phyloP scores from a whole-genome alignment of 768 basidiomycete species.

The Paxillus involutus region DNA sequence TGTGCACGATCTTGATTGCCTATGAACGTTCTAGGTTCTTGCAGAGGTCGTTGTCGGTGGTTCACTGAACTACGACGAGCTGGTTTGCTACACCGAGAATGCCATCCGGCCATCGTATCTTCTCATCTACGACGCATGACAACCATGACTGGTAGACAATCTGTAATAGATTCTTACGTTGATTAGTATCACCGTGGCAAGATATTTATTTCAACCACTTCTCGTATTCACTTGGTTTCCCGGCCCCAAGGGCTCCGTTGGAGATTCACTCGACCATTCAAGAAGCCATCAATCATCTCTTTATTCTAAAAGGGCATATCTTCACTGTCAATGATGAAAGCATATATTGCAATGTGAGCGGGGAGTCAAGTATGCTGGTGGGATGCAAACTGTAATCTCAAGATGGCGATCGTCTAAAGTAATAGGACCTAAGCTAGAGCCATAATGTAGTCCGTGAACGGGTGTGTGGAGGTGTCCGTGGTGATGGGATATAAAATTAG shows the following conservation, averaged over 20 bases:
- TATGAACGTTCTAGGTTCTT: constrained; percentile 46
- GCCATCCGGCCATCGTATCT: constrained; percentile 73
- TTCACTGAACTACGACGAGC: constrained; percentile 68
- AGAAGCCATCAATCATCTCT: background rate
- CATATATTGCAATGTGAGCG: constrained; percentile 29
- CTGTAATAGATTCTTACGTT: too few relatives aligned
- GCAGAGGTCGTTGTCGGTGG: constrained; percentile 59
- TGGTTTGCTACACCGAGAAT: constrained; percentile 69
- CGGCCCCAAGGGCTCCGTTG: too few relatives aligned
- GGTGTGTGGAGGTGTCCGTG: constrained; percentile 10
- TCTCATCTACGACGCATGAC: constrained; percentile 59
- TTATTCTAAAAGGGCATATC: background rate
- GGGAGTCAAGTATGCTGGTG: constrained; percentile 21
- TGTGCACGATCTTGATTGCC: background rate
- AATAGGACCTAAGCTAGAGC: constrained; percentile 28
- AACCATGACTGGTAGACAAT: background rate
- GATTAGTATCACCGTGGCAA: too few relatives aligned
- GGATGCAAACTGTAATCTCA: constrained; percentile 12
- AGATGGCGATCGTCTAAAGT: constrained; percentile 31
- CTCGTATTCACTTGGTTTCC: too few relatives aligned
- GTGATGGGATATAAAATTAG: constrained; percentile 18
- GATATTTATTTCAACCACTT: too few relatives aligned
- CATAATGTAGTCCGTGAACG: constrained; percentile 26
- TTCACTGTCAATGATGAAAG: background rate
- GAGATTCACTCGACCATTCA: background rate